Conservation (phyloP, 2,329 filamentous ascomycete genomes). For the Davidsoniella virescens region DNA sequence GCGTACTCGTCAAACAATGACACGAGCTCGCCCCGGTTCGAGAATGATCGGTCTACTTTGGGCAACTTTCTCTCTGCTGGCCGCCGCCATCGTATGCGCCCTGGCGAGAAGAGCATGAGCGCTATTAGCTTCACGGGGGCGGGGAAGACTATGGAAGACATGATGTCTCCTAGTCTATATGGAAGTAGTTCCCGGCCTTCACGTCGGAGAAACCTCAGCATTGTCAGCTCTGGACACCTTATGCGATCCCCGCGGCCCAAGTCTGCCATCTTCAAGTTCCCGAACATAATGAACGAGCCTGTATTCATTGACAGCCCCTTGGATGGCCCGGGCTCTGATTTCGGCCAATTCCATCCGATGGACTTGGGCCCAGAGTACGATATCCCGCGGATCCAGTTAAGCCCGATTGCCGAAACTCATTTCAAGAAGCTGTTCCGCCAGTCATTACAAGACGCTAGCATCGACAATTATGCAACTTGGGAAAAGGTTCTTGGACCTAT, state of each 20-base stretch:
- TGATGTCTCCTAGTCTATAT: slow-evolving; percentile 28
- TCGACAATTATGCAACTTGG: slow-evolving; percentile 64
- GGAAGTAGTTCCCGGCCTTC: slow-evolving; percentile 1
- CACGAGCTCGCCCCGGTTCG: slow-evolving; percentile 38
- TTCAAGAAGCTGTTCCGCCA: slow-evolving; percentile 74
- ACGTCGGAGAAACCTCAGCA: slow-evolving; percentile 68
- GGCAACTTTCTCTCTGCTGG: slow-evolving; percentile 55
- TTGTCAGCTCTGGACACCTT: slow-evolving; percentile 58
- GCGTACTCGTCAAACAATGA: slow-evolving; percentile 38
- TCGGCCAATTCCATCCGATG: slow-evolving; percentile 4
- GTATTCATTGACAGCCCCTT: slow-evolving; percentile 8
- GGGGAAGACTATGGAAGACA: slow-evolving; percentile 50
- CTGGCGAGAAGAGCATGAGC: slow-evolving; percentile 58
- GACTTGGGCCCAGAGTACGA: slow-evolving; percentile 34
- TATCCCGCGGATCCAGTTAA: slow-evolving; percentile 66
- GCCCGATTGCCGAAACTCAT: slow-evolving; percentile 73
- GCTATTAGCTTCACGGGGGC: slow-evolving; percentile 44
- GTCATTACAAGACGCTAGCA: slow-evolving; percentile 57
- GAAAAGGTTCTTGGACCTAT: slow-evolving; percentile 83
- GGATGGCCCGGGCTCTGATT: slow-evolving; percentile 7
- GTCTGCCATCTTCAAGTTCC: slow-evolving; percentile 39
- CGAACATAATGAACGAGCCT: slow-evolving; percentile 35
- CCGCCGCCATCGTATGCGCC: slow-evolving; percentile 56
- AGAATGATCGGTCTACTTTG: slow-evolving; percentile 54
- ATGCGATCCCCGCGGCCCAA: slow-evolving; percentile 56